Percentiles rank a stretch among this genome's conserved stretches.
phyloP scores from a whole-genome alignment of 768 basidiomycete genomes.

The Grammothele lineata region DNA sequence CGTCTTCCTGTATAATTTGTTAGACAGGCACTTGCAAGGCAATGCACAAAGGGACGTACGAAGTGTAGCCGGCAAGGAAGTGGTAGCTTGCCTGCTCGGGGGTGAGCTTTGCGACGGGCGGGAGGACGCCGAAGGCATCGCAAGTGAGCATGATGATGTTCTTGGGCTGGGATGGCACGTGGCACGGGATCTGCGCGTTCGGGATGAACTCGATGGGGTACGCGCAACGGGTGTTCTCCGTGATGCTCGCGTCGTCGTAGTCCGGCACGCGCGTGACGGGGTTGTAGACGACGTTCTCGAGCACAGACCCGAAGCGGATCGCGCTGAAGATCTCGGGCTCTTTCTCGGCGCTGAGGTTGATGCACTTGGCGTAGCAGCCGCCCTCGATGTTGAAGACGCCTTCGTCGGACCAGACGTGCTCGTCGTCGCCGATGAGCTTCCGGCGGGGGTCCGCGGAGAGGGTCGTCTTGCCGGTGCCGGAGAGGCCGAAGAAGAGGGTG shows the following conservation, averaged over 20 bases:
- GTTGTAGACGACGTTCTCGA: conserved; percentile 98
- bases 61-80: conserved; percentile 95
- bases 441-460: conserved; percentile 95
- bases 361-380: conserved; percentile 97
- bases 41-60: conserved; percentile 41
- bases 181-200: conserved; percentile 92
- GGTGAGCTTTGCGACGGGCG: conserved; percentile 89
- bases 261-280: conserved; percentile 78
- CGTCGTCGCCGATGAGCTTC: conserved; percentile 95
- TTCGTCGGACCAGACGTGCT: conserved; percentile 98
- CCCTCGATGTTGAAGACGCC: conserved; percentile 99
- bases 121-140: conserved; percentile 97
- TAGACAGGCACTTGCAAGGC: conserved; percentile 6
- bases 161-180: conserved; percentile 80
- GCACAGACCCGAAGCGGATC: conserved; percentile 92
- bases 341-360: conserved; percentile 95
- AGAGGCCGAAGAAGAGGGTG: conserved; percentile 98
- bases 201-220: conserved; percentile 98
- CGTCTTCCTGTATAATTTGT: conserved; percentile 62
- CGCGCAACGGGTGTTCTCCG: conserved; percentile 98
- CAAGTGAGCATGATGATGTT: conserved; percentile 98
- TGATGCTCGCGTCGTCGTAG: conserved; percentile 95
- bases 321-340: conserved; percentile 98
- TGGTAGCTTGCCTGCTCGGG: conserved; percentile 97
- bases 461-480: conserved; percentile 98